Conservation (phyloP, 805 yeast genomes). For the Komagataella kurtzmanii region DNA sequence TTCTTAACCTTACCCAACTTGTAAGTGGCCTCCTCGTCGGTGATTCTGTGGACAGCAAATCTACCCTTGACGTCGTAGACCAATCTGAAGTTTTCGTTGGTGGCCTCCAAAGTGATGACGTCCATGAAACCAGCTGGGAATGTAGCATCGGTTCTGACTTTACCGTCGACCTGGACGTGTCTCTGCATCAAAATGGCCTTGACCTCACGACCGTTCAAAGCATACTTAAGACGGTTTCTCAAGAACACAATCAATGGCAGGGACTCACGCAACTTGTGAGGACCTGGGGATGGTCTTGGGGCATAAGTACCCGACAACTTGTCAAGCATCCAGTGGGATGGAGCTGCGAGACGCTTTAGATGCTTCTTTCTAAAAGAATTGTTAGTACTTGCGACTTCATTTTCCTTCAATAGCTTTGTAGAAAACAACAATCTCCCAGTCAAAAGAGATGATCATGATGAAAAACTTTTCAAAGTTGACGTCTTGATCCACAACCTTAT, state of each 20-base stretch:
- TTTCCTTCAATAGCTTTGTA: background rate
- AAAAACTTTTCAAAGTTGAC: background rate
- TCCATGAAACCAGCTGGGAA: slow-evolving; percentile 99
- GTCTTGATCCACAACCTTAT: background rate
- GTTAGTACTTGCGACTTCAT: background rate
- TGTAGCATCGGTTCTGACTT: slow-evolving; percentile 97
- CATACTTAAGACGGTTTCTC: slow-evolving; percentile 98
- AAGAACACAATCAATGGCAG: slow-evolving; percentile 93
- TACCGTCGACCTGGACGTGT: slow-evolving; percentile 96
- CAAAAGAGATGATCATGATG: background rate
- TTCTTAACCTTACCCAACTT: slow-evolving; percentile 97
- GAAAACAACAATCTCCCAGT: background rate
- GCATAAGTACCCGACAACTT: slow-evolving; percentile 98
- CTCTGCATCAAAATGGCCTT: slow-evolving; percentile 97
- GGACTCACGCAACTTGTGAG: slow-evolving; percentile 98
- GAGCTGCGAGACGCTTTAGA: slow-evolving; percentile 99
- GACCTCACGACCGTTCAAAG: slow-evolving; percentile 97
- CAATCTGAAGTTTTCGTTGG: slow-evolving; percentile 98
- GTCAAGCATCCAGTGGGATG: slow-evolving; percentile 99
- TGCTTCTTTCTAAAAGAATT: slow-evolving; percentile 71
- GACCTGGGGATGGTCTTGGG: slow-evolving; percentile 99
- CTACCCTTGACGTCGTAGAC: slow-evolving; percentile 98
- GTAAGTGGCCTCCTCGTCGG: slow-evolving; percentile 97
- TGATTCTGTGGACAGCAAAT: slow-evolving; percentile 98
- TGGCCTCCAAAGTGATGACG: slow-evolving; percentile 92